Evolutionary conservation across 2,329 filamentous ascomycete species (phyloP).

Genomic region (Incumbomyces lentus): DNA sequence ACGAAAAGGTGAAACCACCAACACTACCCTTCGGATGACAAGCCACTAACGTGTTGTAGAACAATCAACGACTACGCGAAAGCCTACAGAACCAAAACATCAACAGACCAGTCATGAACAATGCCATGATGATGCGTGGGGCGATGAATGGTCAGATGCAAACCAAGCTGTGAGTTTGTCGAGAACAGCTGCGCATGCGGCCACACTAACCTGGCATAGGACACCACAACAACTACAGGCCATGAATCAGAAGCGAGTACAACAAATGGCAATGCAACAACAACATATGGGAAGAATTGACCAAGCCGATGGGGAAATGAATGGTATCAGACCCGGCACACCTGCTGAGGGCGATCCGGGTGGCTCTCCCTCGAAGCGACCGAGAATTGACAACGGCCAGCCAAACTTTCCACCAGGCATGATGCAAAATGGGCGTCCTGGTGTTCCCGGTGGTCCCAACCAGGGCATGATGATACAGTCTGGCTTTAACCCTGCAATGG

Average conservation of each 20-base stretch:
- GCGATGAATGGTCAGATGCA: slow-evolving; percentile 17
- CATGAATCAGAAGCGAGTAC: slow-evolving; percentile 21
- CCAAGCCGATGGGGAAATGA: slow-evolving; percentile 76
- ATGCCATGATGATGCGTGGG: slow-evolving; percentile 31
- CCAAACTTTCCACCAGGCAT: slow-evolving; percentile 65
- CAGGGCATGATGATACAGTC: slow-evolving; percentile 40
- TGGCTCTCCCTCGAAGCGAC: slow-evolving; percentile 84
- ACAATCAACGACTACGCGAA: slow-evolving; percentile 49
- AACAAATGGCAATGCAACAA: slow-evolving; percentile 60
- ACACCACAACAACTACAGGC: slow-evolving; percentile 17
- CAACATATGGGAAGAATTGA: slow-evolving; percentile 71
- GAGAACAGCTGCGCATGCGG: no score
- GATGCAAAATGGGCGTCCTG: slow-evolving; percentile 64
- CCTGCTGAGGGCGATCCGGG: slow-evolving; percentile 77
- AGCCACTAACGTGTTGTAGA: slow-evolving; percentile 7
- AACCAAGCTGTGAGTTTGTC: slow-evolving; percentile 15
- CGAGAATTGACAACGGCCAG: slow-evolving; percentile 57
- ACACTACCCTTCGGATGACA: no score
- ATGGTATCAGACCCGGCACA: slow-evolving; percentile 63
- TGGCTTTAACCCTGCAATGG: slow-evolving; percentile 62
- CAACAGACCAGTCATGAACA: slow-evolving; percentile 54
- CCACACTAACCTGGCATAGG: slow-evolving; percentile 4
- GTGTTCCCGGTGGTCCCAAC: slow-evolving; percentile 46
- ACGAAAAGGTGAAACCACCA: slow-evolving; percentile 59
- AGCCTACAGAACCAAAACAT: slow-evolving; percentile 62